phyloP scores from a whole-genome alignment of 177 flowering plant species.

The Vitis hybrid region DNA sequence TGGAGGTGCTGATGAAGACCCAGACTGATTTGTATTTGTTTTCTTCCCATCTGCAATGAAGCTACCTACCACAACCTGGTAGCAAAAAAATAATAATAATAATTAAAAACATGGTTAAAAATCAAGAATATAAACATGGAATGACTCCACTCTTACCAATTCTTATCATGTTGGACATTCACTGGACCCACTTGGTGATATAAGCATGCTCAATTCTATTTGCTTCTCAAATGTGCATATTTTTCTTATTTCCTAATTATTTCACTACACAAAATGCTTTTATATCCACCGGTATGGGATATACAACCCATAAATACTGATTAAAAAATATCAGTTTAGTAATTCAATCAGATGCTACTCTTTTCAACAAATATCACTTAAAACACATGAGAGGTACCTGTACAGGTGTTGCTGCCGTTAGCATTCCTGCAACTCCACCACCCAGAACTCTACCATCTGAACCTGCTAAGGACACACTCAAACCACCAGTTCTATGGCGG shows the following conservation, averaged over 20 bases:
- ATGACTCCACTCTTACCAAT: too few relatives aligned
- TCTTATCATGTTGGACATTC: too few relatives aligned
- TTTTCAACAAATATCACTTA: neutral
- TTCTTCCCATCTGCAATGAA: slow-evolving; percentile 46
- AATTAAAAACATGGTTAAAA: neutral
- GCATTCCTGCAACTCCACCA: slow-evolving; percentile 79
- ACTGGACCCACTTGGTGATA: neutral
- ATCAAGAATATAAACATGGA: neutral
- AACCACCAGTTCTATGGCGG: slow-evolving; percentile 53
- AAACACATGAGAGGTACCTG: slow-evolving; percentile 28
- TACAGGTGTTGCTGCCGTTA: slow-evolving; percentile 78
- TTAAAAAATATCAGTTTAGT: too few relatives aligned
- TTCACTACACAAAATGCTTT: too few relatives aligned
- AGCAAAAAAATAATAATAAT: neutral
- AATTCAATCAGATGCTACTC: neutral
- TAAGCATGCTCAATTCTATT: too few relatives aligned
- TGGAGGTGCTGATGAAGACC: slow-evolving; percentile 27
- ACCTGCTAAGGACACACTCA: slow-evolving; percentile 75
- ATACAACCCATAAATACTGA: too few relatives aligned
- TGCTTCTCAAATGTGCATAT: too few relatives aligned
- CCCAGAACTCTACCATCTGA: slow-evolving; percentile 78
- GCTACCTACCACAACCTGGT: slow-evolving; percentile 54
- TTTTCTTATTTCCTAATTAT: too few relatives aligned
- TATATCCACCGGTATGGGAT: too few relatives aligned
- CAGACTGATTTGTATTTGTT: slow-evolving; percentile 20